Conservation (phyloP, 163 green algal species). For the Coccomyxa subellipsoidea region DNA sequence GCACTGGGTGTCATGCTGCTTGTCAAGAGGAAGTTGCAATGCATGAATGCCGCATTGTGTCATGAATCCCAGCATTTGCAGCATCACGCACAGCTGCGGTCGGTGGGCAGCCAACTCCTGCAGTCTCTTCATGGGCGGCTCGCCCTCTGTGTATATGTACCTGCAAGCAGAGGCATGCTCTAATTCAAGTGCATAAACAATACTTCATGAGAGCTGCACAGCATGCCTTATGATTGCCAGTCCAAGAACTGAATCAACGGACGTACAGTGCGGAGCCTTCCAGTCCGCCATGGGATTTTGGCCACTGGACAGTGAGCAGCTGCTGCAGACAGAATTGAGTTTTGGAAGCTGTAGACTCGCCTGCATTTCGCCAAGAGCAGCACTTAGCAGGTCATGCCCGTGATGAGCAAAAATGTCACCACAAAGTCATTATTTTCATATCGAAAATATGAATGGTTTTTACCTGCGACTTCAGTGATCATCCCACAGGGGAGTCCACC, state of each 20-base stretch:
- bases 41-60: neutral
- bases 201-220: neutral
- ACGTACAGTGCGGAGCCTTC: conserved; percentile 52
- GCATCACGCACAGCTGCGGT: neutral
- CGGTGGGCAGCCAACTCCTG: conserved; percentile 30
- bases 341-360: conserved; percentile 63
- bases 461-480: conserved; percentile 56
- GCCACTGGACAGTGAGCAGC: conserved; percentile 48
- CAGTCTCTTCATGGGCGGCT: conserved; percentile 52
- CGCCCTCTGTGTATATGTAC: conserved; percentile 78
- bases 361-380: conserved; percentile 22
- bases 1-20: neutral
- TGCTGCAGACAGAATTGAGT: conserved; percentile 73
- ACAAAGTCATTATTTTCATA: neutral
- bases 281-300: conserved; percentile 36
- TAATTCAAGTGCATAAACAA: neutral
- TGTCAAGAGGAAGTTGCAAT: neutral
- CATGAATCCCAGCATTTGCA: too few relatives aligned
- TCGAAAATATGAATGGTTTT: neutral
- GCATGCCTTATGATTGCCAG: neutral
- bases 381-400: neutral
- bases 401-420: neutral
- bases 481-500: conserved; percentile 52
- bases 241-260: neutral
- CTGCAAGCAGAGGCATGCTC: conserved; percentile 19